phyloP scores from a whole-genome alignment of 1,284 basidiomycete species.

The Boletus subluridellus region DNA sequence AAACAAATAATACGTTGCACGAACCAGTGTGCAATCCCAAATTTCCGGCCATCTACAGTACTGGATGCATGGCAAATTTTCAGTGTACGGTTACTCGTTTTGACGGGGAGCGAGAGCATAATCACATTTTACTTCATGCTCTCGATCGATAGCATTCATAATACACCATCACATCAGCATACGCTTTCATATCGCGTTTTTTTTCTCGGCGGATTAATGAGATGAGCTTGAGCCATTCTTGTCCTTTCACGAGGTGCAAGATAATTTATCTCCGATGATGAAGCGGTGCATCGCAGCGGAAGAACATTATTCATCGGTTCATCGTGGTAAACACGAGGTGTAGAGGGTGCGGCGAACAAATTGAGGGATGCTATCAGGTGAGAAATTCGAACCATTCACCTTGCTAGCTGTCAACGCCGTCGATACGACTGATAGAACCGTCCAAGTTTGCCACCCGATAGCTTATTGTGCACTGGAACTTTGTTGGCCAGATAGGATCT shows the following conservation, averaged over 20 bases:
- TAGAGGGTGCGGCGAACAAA: constrained; percentile 18
- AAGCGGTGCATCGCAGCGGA: constrained; percentile 30
- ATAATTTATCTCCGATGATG: constrained; percentile 33
- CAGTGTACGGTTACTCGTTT: constrained; percentile 9
- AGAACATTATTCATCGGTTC: constrained; percentile 22
- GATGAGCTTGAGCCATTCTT: constrained; percentile 18
- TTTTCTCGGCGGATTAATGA: constrained; percentile 21
- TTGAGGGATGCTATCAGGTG: constrained; percentile 14
- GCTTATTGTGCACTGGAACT: neutral
- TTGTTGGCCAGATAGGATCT: constrained; percentile 16
- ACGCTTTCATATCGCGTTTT: constrained; percentile 6
- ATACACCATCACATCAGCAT: neutral
- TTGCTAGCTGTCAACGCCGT: constrained; percentile 12
- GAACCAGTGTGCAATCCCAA: constrained; percentile 12
- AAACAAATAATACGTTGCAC: constrained; percentile 26
- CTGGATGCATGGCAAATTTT: constrained; percentile 16
- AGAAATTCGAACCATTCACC: constrained; percentile 16
- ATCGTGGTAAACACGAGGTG: constrained; percentile 36
- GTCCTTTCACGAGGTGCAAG: constrained; percentile 17
- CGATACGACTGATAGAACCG: constrained; percentile 5
- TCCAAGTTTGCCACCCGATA: constrained; percentile 5
- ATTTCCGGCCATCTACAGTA: constrained; percentile 9
- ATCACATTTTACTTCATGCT: neutral
- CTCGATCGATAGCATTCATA: constrained; percentile 5
- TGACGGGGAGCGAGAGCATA: neutral